phyloP scores from a whole-genome alignment of 352 stramenopile species.

The Aphanomyces astaci region DNA sequence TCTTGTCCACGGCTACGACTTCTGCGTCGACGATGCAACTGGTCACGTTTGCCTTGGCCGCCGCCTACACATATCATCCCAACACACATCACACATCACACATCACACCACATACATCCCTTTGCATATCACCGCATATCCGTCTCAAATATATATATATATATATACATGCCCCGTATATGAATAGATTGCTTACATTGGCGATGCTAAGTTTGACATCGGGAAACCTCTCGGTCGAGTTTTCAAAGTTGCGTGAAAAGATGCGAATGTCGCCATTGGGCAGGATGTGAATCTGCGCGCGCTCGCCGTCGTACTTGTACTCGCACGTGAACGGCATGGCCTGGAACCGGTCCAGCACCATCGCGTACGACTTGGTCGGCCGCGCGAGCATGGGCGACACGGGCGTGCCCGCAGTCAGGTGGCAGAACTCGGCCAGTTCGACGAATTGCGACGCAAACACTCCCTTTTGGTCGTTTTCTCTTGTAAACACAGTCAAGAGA shows the following conservation, averaged over 20 bases:
- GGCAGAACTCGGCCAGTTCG: slow-evolving; percentile 48
- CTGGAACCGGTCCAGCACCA: slow-evolving; percentile 96
- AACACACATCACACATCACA: no score
- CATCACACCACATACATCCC: no score
- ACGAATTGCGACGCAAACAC: slow-evolving; percentile 28
- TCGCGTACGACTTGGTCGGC: slow-evolving; percentile 92
- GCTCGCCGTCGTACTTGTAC: slow-evolving; percentile 99
- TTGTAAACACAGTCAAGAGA: slow-evolving; percentile 48
- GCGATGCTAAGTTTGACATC: slow-evolving; percentile 73
- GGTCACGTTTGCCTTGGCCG: slow-evolving; percentile 34
- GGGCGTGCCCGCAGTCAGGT: slow-evolving; percentile 92
- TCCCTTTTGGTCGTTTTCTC: slow-evolving; percentile 43
- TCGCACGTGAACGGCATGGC: slow-evolving; percentile 96
- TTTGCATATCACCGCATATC: no score
- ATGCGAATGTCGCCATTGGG: slow-evolving; percentile 88
- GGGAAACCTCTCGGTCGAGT: slow-evolving; percentile 97
- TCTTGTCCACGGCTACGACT: slow-evolving; percentile 96
- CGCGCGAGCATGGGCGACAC: slow-evolving; percentile 99
- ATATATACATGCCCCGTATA: background rate
- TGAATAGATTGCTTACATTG: slow-evolving; percentile 29
- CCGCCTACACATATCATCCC: background rate
- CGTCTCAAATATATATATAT: background rate
- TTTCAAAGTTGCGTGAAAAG: slow-evolving; percentile 98
- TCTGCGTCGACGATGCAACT: slow-evolving; percentile 98
- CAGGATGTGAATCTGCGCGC: slow-evolving; percentile 93